These are phyloP conservation scores for Neurospora sp. DNA, from an alignment of 495 filamentous ascomycete species.

Conservation along the genomic window DNA sequence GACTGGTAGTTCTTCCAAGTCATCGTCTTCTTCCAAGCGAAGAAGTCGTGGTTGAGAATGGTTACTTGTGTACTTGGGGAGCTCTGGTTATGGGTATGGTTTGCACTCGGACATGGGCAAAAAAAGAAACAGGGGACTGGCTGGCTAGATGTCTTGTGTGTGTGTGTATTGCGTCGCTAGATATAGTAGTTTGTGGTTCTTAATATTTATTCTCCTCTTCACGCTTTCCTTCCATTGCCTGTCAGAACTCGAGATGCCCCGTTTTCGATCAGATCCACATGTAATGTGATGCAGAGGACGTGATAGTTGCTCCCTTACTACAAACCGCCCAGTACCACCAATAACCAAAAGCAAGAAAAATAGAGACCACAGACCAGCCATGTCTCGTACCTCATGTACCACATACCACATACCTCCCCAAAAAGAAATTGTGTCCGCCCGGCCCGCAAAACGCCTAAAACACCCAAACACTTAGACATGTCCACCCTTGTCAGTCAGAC, in stretches of 20 bases:
- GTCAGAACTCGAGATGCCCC: not conserved
- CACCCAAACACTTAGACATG: not conserved
- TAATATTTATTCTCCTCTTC: not conserved
- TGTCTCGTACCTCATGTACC: not conserved
- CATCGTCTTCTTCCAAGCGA: not conserved
- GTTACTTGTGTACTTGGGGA: not conserved
- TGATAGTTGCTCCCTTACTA: not conserved
- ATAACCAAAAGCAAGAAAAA: not conserved
- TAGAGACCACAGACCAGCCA: not conserved
- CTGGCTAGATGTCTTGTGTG: not conserved
- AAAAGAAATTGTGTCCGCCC: not conserved
- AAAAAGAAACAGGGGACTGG: not conserved
- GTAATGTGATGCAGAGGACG: not conserved
- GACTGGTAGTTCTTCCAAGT: not conserved
- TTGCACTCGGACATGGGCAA: not conserved
- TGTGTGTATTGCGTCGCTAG: not conserved
- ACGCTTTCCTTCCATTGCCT: not conserved
- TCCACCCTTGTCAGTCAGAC: not conserved
- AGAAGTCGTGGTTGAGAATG: not conserved
- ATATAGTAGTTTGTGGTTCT: not conserved
- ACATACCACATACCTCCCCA: not conserved
- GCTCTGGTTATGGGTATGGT: not conserved
- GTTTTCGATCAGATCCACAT: not conserved
- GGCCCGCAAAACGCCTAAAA: not conserved
- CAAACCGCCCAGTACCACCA: not conserved